Conservation (phyloP, 805 yeast genomes). For the Sugiyamaella floridensis region DNA sequence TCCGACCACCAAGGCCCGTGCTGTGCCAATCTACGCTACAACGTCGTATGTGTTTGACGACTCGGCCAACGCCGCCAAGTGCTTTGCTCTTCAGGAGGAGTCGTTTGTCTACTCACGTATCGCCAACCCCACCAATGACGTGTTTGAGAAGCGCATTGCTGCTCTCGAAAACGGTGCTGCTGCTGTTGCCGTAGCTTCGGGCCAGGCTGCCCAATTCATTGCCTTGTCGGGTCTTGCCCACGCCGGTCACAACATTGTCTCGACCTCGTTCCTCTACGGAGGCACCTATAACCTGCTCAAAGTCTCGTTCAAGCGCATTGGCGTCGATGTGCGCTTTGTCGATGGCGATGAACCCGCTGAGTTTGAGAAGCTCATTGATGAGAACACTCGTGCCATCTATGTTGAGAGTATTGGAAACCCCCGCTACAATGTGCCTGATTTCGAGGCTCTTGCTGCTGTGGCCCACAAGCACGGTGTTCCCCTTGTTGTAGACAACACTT, state of each 20-base stretch:
- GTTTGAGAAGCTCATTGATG: constrained; percentile 68
- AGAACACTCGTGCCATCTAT: constrained; percentile 81
- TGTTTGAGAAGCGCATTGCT: constrained; percentile 85
- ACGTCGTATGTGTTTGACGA: constrained; percentile 82
- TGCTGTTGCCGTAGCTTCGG: constrained; percentile 87
- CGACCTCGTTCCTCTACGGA: constrained; percentile 84
- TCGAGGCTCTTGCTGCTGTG: constrained; percentile 61
- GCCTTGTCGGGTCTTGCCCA: constrained; percentile 81
- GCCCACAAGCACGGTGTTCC: constrained; percentile 88
- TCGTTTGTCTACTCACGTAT: constrained; percentile 88
- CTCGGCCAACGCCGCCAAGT: constrained; percentile 86
- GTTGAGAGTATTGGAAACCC: constrained; percentile 92
- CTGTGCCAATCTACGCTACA: constrained; percentile 90
- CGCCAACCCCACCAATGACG: constrained; percentile 88
- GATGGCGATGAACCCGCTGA: constrained; percentile 69
- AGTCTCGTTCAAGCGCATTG: constrained; percentile 82
- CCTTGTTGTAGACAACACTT: constrained; percentile 90
- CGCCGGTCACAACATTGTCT: constrained; percentile 81
- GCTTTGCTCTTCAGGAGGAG: constrained; percentile 75
- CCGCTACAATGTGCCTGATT: constrained; percentile 85
- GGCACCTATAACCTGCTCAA: constrained; percentile 96
- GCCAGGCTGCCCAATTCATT: constrained; percentile 90
- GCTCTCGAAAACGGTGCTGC: constrained; percentile 90
- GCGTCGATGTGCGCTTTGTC: constrained; percentile 80
- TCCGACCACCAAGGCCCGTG: constrained; percentile 63